Evolutionary conservation across 108 stramenopile species (phyloP), one percentile per base, ranked within the genome.

Genomic region (Cyclotella cryptica): DNA sequence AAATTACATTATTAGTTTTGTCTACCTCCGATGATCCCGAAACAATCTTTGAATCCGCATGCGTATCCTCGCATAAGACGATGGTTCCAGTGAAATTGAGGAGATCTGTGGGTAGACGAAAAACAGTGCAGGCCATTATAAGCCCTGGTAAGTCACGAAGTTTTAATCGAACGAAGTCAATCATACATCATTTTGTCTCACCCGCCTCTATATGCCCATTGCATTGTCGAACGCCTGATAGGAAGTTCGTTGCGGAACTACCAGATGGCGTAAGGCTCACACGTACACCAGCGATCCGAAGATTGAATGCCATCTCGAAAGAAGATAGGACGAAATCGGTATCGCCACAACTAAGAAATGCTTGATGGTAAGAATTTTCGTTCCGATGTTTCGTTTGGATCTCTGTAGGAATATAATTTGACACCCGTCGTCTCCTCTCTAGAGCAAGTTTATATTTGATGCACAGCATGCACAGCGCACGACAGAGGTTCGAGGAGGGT

Each of bases 61-160:
- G 27, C 42, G 24, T 21, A 17, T 65, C 62, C 8, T 21, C 46
- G 21, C 49, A 74, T 3, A 65, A 46, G 22, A 49, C 26, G 21
- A 74, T 74, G 14, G 45, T 74, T 8, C 73, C 73, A 53, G 5
- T 64, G 24, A 74, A 74, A 64, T 74, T 74, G 9, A 22, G 1
- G 7, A 74, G 8, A 42, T 74, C 63, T 43, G 63, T 22, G 24
- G 22, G 2, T 35, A 5, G 35, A 35, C 4, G 6, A 35, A 35
- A 35, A 35, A 5, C 35, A 2, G 6, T 5, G 2, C 2, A 35
- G 35, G 35, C 6, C 35, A 35, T 5, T 2, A 35, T 35, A 5
- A 35, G 4, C 4, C 35, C 2, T 6, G 6, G 6, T 6, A 35
- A 5, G 6, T 35, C 35, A 6, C 35, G 6, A 35, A 35, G n/a